Conservation (phyloP, 192 early-diverging fungal genomes). For the Coemansia sp. region DNA sequence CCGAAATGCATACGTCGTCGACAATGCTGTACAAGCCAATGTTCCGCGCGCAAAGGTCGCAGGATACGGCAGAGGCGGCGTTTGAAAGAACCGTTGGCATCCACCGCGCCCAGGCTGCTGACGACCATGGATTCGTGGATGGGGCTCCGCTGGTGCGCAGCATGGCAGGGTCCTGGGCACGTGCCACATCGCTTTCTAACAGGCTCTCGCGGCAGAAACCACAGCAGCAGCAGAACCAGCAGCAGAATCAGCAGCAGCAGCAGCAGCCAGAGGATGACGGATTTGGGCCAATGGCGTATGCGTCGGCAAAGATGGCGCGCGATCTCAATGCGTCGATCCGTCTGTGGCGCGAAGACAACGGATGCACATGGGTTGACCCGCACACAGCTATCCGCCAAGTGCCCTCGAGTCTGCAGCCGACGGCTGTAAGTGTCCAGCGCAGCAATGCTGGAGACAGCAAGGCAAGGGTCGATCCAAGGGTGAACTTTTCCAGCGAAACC, state of each 20-base stretch:
- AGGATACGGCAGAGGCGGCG: conserved; percentile 39
- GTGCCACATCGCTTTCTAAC: conserved; percentile 24
- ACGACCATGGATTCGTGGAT: conserved; percentile 48
- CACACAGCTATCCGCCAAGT: conserved; percentile 52
- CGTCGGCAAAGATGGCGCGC: conserved; percentile 32
- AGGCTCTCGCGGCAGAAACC: conserved; percentile 22
- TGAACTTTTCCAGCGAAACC: conserved; percentile 19
- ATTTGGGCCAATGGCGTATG: conserved; percentile 43
- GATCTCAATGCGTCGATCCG: conserved; percentile 47
- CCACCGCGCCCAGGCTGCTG: conserved; percentile 35
- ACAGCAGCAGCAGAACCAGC: conserved; percentile 1
- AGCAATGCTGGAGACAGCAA: conserved; percentile 7
- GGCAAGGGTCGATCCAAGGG: conserved; percentile 15
- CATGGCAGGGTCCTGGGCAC: conserved; percentile 38
- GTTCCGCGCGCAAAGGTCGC: conserved; percentile 28
- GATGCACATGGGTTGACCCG: conserved; percentile 49
- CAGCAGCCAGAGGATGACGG: conserved; percentile 9
- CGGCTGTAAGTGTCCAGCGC: conserved; percentile 16
- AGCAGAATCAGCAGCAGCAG: background rate
- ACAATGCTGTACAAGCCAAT: conserved; percentile 19
- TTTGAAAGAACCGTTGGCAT: conserved; percentile 19
- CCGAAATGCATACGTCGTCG: background rate
- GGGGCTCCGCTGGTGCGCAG: conserved; percentile 37
- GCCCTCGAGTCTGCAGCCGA: conserved; percentile 44
- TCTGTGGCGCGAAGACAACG: conserved; percentile 54